phyloP scores from a whole-genome alignment of 2,329 filamentous ascomycete genomes.

The Fusarium cyanostomum region DNA sequence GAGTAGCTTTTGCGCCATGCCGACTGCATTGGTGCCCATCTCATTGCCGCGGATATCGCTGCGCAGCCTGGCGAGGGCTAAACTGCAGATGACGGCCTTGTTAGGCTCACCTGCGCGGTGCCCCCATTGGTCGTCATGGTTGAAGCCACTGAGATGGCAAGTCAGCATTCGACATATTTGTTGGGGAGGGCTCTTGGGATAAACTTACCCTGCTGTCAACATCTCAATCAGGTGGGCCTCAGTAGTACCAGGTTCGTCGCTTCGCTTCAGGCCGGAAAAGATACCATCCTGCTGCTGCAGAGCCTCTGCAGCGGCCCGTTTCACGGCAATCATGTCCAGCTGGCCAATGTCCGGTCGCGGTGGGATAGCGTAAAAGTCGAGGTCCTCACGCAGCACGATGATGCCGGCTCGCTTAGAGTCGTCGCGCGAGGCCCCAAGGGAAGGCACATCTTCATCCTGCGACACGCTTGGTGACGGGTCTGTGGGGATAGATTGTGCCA shows the following conservation, averaged over 20 bases:
- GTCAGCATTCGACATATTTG: neutral
- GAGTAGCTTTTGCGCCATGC: conserved; percentile 97
- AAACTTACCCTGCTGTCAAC: conserved; percentile 91
- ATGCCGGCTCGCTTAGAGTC: conserved; percentile 94
- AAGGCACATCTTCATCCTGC: conserved; percentile 68
- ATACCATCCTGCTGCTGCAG: conserved; percentile 91
- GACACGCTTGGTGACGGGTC: conserved; percentile 74
- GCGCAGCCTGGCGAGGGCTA: conserved; percentile 89
- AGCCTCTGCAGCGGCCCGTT: conserved; percentile 88
- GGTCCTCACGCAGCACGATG: conserved; percentile 93
- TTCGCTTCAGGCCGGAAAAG: conserved; percentile 93
- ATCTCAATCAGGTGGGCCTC: conserved; percentile 99
- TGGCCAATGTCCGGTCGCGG: conserved; percentile 85
- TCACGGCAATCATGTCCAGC: conserved; percentile 93
- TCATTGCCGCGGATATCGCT: conserved; percentile 89
- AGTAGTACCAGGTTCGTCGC: conserved; percentile 94
- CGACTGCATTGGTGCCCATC: conserved; percentile 80
- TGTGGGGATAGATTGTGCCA: conserved; percentile 93
- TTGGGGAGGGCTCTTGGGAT: neutral
- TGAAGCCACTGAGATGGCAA: conserved; percentile 79
- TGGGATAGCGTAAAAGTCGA: conserved; percentile 97
- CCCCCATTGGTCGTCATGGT: conserved; percentile 94
- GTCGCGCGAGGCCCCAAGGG: conserved; percentile 76
- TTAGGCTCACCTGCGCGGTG: conserved; percentile 97
- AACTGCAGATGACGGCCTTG: conserved; percentile 97